Percentiles rank a stretch among this genome's conserved stretches.
Evolutionary conservation across 2,329 filamentous ascomycete genomes (phyloP).

Genomic region (Atkinsonella texensis): DNA sequence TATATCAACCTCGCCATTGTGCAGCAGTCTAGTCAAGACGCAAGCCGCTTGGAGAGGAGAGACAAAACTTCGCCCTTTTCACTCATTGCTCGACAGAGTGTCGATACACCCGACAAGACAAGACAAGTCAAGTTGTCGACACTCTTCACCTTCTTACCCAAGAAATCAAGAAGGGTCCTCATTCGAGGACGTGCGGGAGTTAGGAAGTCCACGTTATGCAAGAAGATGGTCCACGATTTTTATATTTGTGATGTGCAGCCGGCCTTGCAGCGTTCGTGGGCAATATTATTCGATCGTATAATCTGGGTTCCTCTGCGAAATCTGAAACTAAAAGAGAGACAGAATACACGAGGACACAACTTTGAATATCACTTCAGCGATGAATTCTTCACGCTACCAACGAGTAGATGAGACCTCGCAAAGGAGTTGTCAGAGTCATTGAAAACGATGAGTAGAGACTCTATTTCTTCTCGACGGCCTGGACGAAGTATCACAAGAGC

Average conservation of each 20-base stretch:
- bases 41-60: constrained; percentile 6
- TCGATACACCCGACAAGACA: not conserved
- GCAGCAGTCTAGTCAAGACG: not conserved
- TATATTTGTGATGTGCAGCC: constrained; percentile 1
- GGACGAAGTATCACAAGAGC: constrained; percentile 25
- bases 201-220: constrained; percentile 29
- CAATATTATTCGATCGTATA: constrained; percentile 21
- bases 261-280: constrained; percentile 5
- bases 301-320: constrained; percentile 28
- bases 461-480: constrained; percentile 31
- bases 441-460: constrained; percentile 9
- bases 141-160: constrained; percentile 7
- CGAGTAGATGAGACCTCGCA: constrained; percentile 7
- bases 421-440: constrained; percentile 9
- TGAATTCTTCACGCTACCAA: constrained; percentile 16
- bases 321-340: constrained; percentile 14
- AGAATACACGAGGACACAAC: constrained; percentile 9
- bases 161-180: constrained; percentile 19
- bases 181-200: constrained; percentile 26
- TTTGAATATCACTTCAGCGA: constrained; percentile 14
- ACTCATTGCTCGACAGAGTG: not conserved
- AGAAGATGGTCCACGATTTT: constrained; percentile 28
- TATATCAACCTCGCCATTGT: constrained; percentile 12
- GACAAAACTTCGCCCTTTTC: constrained; percentile 14
- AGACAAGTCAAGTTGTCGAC: not conserved